Base-by-base conservation (phyloP, 2,329 filamentous ascomycete genomes). In the Cryoendolithus antarcticus region DNA sequence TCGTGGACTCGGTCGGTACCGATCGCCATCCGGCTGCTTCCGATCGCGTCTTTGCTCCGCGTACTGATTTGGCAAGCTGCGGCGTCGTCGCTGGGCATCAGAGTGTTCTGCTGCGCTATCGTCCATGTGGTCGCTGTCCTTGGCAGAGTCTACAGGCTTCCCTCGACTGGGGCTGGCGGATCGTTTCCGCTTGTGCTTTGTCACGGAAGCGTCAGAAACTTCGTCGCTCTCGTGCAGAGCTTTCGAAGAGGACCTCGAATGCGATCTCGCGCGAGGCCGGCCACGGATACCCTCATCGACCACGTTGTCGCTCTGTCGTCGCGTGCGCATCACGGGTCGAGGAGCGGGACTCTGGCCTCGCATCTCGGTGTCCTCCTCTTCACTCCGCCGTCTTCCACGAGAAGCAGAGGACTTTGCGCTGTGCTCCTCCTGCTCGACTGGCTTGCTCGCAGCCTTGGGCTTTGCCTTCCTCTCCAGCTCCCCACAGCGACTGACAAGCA, bases 21-120 rank as follows among this genome's bases (percentile, higher is more conserved):
- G 45, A 35, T 48, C 45, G 32, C 51, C 48, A 6, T 53, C 53
- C 12, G 38, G 46, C 31, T 38, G 43, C 11, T 41, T 42, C 8
- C 44, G 39, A 7, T 31, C 39, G 5, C 42, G 38, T 28, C 48
- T 39, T n/a, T 50, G 46, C 24, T 54, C 48, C 12, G 43, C 45
- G 37, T 61, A 60, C 39, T 59, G 57, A 37, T 60, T 60, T 2
- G 58, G 59, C 15, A 60, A 41, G 43, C 57, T 66, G 39, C 63
- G 46, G 41, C 64, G 37, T 30, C 54, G 43, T 6, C 55, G 47
- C 37, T 53, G 45, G 28, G 41, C 37, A n/a, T 46, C 39, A 7
- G 45, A 43, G 4, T 44, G 32, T 30, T 41, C 39, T n/a, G 30
- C 10, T 32, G 10, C 10, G 10, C 30, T 32, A 13, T 32, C 30